Base-by-base conservation (phyloP, 2,329 filamentous ascomycete genomes). In the Pseudogymnoascus sp. region DNA sequence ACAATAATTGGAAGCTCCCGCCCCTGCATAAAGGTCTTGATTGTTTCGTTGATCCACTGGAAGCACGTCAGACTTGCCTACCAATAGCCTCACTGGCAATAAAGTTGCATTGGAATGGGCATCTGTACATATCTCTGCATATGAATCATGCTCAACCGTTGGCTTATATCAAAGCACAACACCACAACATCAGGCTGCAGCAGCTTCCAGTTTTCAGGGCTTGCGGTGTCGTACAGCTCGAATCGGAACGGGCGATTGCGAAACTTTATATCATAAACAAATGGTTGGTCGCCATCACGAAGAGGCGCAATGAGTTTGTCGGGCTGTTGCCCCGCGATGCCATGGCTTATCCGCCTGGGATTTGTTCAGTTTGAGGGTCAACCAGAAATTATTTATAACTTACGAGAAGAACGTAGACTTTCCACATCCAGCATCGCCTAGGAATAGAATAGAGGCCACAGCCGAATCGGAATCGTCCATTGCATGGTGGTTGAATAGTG, bases 321-420 rank as follows among this genome's bases (percentile, higher is more conserved):
- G 75, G 71, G 61, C 78, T 75, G 37, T 76, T 76, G 4, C 73
- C 72, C 63, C 65, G 64, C 4, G 68, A 71, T 21, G 8, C 79
- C 78, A 65, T 72, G 71, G 68, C 81, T 83, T 68, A 86, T 77
- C 63, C 82, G 77, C 62, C 83, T 86, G 35, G 33, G 33, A 27
- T 39, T 27, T 40, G 18, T 39, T 39, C 7, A 39, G 58, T 21
- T 39, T 39, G 27, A n/a, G n/a, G 12, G 35, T 39, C 59, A 21
- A 60, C n/a, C 36, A 58, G 40, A 37, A 10, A 12, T n/a, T 8
- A 33, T 29, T 27, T 27, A 15, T 42, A 29, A 79, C 83, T 66
- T 69, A 86, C 83, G 83, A 84, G 68, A 86, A 70, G 70, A 86
- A 85, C 0, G 80, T 83, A 21, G 82, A 83, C 72, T 86, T 87